Percentiles rank a stretch among this genome's conserved stretches.
phyloP scores from a whole-genome alignment of 2,329 filamentous ascomycete genomes.

The Reticulascus tulasneorum region DNA sequence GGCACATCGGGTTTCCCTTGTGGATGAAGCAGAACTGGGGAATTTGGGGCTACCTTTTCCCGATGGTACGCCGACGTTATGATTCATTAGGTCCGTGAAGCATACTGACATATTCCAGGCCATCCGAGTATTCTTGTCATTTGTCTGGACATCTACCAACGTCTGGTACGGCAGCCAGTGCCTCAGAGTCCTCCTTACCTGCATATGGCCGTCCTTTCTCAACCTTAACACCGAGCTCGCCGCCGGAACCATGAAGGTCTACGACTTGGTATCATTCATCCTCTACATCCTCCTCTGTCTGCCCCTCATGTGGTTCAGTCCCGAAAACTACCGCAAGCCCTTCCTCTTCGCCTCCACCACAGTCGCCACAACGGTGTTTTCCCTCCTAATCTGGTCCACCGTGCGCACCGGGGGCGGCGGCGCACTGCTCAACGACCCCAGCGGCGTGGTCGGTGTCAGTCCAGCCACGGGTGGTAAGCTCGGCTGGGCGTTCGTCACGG shows the following conservation, averaged over 20 bases:
- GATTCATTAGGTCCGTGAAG: neutral
- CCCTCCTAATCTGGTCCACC: conserved; percentile 21
- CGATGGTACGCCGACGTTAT: conserved; percentile 4
- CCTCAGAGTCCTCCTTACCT: conserved; percentile 12
- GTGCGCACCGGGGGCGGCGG: conserved; percentile 19
- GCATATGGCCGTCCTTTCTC: conserved; percentile 14
- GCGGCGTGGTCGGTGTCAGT: conserved; percentile 8
- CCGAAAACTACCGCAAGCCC: conserved; percentile 17
- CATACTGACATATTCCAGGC: conserved; percentile 1
- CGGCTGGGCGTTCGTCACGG: conserved; percentile 18
- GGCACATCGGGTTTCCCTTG: conserved; percentile 19
- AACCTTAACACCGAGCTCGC: conserved; percentile 8
- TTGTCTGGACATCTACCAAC: conserved; percentile 17
- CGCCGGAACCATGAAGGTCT: conserved; percentile 6
- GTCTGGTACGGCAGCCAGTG: conserved; percentile 18
- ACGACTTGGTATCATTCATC: conserved; percentile 14
- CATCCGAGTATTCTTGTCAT: conserved; percentile 11
- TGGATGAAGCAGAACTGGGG: conserved; percentile 20
- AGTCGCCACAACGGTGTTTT: conserved; percentile 19
- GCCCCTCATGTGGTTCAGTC: conserved; percentile 15
- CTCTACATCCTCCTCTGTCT: conserved; percentile 15
- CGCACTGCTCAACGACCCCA: conserved; percentile 13
- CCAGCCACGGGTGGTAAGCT: conserved; percentile 11
- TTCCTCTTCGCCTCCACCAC: conserved; percentile 14
- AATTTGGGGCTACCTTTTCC: conserved; percentile 18